Base-by-base conservation (phyloP, 2,329 filamentous ascomycete species). In the Botrytis cinerea region DNA sequence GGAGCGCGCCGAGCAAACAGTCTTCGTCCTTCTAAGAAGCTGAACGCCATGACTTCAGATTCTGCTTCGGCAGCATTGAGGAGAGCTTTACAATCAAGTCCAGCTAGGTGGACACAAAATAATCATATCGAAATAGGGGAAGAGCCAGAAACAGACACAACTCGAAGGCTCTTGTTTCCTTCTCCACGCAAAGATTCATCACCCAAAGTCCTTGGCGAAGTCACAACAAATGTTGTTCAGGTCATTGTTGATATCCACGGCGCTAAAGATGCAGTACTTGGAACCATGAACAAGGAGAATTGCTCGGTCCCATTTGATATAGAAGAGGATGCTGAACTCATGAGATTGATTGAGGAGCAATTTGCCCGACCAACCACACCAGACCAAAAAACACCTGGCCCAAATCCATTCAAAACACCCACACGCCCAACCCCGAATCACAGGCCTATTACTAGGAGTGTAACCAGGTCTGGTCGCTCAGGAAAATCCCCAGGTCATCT, bases 101-200 rank as follows among this genome's bases (percentile, higher is more conserved):
- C 83, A 77, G 78, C 81, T 79, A 80, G 80, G 64, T 83, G 81
- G 73, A 88, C 87, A 45, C 86, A 84, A 25, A 83, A 87, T 67
- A 90, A 86, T 77, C 89, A 89, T 25, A 88, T 91, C 48, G 83
- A 85, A 28, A 45, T 51, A 43, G 76, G 88, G 9, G 85, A 86
- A 48, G 84, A 87, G 68, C 81, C 84, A n/a, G 81, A 83, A 20
- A 81, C 86, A 28, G 88, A 87, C 48, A 83, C 81, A 70, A 94
- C 92, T 0, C 87, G 92, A 74, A 87, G 93, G 73, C 82, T 95
- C 3, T 85, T 96, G 1, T 96, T 96, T 79, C 92, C 93, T 1
- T 94, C 92, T 0, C 93, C 93, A 2, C 87, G 90, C 61, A 92
- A 91, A 76, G 87, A 89, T 45, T 88, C 87, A 51, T 85, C 88